These are phyloP conservation scores for Haplosporangium sp. DNA, from an alignment of 371 early-diverging fungal genomes.

Conservation along the genomic window DNA sequence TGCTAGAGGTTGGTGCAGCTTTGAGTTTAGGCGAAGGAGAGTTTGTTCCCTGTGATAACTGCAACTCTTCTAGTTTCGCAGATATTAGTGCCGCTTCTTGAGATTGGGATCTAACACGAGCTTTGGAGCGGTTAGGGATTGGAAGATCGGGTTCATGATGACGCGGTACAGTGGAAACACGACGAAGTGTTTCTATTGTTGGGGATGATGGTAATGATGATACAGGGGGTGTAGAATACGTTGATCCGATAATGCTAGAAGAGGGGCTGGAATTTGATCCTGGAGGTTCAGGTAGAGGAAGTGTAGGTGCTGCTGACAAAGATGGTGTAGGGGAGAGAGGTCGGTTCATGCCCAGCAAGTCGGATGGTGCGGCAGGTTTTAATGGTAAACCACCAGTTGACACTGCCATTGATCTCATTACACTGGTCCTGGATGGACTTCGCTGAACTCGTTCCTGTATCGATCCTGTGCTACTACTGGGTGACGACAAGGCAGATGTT, in stretches of 20 bases:
- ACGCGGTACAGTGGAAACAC: conserved; percentile 12
- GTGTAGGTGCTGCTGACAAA: conserved; percentile 28
- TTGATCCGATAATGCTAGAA: conserved; percentile 11
- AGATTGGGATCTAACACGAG: conserved; percentile 27
- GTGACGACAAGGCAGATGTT: not conserved
- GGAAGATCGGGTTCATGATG: conserved; percentile 26
- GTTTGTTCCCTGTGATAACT: conserved; percentile 9
- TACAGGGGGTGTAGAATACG: conserved; percentile 1
- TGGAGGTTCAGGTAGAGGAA: conserved; percentile 40
- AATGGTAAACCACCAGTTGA: not conserved
- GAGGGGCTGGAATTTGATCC: conserved; percentile 29
- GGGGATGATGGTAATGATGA: conserved; percentile 7
- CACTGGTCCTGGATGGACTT: conserved; percentile 15
- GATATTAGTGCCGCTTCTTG: conserved; percentile 23
- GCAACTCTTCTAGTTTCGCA: conserved; percentile 9
- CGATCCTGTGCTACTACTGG: conserved; percentile 14
- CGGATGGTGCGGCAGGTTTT: not conserved
- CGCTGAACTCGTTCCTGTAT: conserved; percentile 43
- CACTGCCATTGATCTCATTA: conserved; percentile 12
- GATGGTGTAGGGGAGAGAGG: conserved; percentile 36
- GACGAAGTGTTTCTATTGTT: not conserved
- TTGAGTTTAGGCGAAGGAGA: conserved; percentile 27
- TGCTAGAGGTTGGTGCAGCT: conserved; percentile 4
- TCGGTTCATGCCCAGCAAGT: conserved; percentile 7
- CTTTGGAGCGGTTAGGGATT: conserved; percentile 29